Evolutionary conservation across 169 alveolate species (phyloP).

Genomic region (Perkinsus olseni): DNA sequence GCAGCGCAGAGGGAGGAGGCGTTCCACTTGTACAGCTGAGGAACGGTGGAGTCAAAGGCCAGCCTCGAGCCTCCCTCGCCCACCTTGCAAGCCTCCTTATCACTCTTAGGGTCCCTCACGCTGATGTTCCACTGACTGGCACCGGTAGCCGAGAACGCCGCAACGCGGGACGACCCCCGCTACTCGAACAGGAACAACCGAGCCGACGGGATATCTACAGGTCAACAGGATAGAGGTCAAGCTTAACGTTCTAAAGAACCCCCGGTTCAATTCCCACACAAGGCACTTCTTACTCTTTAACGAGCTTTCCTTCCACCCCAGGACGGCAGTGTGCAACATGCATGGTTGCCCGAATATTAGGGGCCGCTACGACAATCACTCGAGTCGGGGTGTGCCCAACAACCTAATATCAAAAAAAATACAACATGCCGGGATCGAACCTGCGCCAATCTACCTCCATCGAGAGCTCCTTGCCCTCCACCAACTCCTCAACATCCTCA

Average conservation of each 20-base stretch:
- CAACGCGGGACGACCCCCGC: background rate
- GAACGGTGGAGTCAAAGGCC: background rate
- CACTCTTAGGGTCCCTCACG: background rate
- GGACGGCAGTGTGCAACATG: background rate
- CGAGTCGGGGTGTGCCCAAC: background rate
- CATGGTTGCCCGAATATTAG: background rate
- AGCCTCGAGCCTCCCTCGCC: background rate
- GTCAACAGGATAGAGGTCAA: background rate
- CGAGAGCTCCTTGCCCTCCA: background rate
- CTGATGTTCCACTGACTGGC: background rate
- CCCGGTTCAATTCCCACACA: background rate
- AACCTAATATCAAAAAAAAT: background rate
- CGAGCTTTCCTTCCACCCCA: background rate
- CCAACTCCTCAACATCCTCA: background rate
- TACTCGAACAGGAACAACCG: background rate
- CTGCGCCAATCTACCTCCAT: background rate
- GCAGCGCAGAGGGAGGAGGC: background rate
- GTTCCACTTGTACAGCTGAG: background rate
- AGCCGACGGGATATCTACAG: background rate
- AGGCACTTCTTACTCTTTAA: background rate
- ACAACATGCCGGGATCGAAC: background rate
- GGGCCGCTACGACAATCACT: background rate
- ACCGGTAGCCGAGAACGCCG: background rate
- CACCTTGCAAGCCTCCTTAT: background rate
- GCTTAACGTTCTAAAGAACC: background rate